Base-by-base conservation (phyloP, 208 protist genomes). In the Strigomonas galati region DNA sequence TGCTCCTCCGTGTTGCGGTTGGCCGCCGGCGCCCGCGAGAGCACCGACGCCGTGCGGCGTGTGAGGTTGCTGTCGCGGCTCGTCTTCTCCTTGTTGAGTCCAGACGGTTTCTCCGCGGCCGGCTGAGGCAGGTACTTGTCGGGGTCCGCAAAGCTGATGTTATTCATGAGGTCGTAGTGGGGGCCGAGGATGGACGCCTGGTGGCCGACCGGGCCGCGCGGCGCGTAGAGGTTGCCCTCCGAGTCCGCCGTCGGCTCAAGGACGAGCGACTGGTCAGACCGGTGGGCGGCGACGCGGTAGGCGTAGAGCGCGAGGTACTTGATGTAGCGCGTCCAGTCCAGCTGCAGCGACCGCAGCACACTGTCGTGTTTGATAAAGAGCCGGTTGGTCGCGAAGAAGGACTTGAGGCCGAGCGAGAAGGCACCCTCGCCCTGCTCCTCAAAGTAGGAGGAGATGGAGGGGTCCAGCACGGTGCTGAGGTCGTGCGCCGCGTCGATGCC, bases 271-370 rank as follows among this genome's bases (percentile, higher is more conserved):
- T 65, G 57, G 21, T 73, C 65, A 6, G 64, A 54, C 30, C 79
- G 72, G 23, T 74, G 63, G 37, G 80, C 62, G 0, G 69, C 67
- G 27, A 71, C 52, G 10, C 77, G 74, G 43, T 88, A 84, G 0
- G 89, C 84, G 67, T 87, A 91, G n/a, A 95, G 76, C 4, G 86
- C 82, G 5, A 95, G 59, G 63, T 85, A 95, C 79, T 95, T 92
- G 17, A 91, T 83, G 62, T 95, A 95, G 3, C 84, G 79, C 19
- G 61, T 85, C 82, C 84, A 93, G 65, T 92, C 83, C 58, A 91
- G 53, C 21, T 61, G 40, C 0, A 76, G 32, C 3, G 17, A 24
- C 2, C 44, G 53, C 23, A 92, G 61, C 6, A 57, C 55, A 28
- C 59, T 49, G 66, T 84, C 81, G 64, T 88, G 56, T 12, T 57